A percentile compares a stretch with the other conserved stretches of the same genome.
These are phyloP conservation scores for Stagonosporopsis cucurbitacearum DNA, from an alignment of 2,329 filamentous ascomycete species.

Conservation along the genomic window DNA sequence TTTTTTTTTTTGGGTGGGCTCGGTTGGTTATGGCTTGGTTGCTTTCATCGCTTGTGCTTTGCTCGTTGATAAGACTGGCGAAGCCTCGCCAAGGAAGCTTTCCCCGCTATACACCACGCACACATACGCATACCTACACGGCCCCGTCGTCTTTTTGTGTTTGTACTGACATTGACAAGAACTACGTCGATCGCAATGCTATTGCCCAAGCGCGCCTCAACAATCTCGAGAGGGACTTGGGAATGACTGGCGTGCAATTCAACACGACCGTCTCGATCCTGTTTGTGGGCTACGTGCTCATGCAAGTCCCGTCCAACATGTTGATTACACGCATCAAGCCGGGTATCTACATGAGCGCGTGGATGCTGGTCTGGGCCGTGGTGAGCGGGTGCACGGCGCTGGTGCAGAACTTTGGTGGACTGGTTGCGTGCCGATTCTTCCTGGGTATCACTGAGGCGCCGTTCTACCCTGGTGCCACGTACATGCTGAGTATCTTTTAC, in stretches of 20 bases:
- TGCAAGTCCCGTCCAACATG: conserved; percentile 53
- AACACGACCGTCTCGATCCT: conserved; percentile 39
- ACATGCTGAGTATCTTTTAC: conserved; percentile 71
- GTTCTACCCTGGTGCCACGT: conserved; percentile 67
- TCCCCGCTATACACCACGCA: background rate
- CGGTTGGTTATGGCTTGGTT: too few relatives aligned
- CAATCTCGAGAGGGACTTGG: conserved; percentile 63
- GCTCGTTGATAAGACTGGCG: background rate
- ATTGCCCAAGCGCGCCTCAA: conserved; percentile 69
- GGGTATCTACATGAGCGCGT: conserved; percentile 41
- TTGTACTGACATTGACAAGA: conserved; percentile 14
- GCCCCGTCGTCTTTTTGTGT: background rate
- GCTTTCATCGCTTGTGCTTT: too few relatives aligned
- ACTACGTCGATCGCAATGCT: conserved; percentile 64
- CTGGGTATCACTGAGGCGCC: conserved; percentile 36
- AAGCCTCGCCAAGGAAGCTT: conserved; percentile 16
- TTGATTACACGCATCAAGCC: conserved; percentile 47
- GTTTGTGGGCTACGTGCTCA: conserved; percentile 56
- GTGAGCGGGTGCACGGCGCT: conserved; percentile 45
- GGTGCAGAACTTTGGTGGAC: conserved; percentile 41
- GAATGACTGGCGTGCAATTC: conserved; percentile 33
- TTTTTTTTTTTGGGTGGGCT: too few relatives aligned
- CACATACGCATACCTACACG: background rate
- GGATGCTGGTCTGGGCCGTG: conserved; percentile 48
- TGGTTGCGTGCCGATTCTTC: conserved; percentile 42